A percentile compares a stretch with the other conserved stretches of the same genome.
Conservation (phyloP, 768 basidiomycete genomes). For the Lentinula raphanica region DNA sequence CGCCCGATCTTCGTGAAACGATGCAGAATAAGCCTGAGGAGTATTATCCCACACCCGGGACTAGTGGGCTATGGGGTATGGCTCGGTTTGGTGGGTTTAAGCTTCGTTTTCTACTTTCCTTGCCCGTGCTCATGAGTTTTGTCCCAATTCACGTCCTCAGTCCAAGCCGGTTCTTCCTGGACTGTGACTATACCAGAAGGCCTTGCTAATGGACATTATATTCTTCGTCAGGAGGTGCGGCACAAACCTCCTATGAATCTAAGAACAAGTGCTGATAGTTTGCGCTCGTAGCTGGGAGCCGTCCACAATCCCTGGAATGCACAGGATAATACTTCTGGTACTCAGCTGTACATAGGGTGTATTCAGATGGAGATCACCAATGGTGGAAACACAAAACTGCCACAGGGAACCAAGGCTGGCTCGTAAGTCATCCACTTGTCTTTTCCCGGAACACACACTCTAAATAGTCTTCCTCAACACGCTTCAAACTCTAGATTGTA, state of each 20-base stretch:
- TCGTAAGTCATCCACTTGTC: slow-evolving; percentile 6
- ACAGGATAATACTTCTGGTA: background rate
- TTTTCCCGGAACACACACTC: too few relatives aligned
- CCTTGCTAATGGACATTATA: slow-evolving; percentile 5
- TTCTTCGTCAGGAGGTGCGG: slow-evolving; percentile 1
- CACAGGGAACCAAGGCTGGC: slow-evolving; percentile 13
- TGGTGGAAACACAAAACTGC: slow-evolving; percentile 13
- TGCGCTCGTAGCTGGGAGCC: background rate
- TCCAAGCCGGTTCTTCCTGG: slow-evolving; percentile 1
- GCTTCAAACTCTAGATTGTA: slow-evolving; percentile 12
- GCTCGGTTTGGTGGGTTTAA: slow-evolving; percentile 5
- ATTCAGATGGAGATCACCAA: slow-evolving; percentile 16
- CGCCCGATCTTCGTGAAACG: slow-evolving; percentile 2
- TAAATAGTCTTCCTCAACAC: too few relatives aligned
- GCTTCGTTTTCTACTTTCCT: background rate
- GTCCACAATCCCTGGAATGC: background rate
- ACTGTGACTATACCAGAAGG: slow-evolving; percentile 1
- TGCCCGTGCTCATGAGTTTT: background rate
- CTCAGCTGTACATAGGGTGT: slow-evolving; percentile 11
- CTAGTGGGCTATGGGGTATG: slow-evolving; percentile 11
- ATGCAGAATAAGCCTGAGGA: slow-evolving; percentile 11
- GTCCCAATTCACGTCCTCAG: background rate
- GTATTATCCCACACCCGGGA: slow-evolving; percentile 7
- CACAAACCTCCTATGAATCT: background rate
- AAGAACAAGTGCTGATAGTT: background rate